phyloP scores from a whole-genome alignment of 257 asterid genomes.

The Solanum ahanhuiri region DNA sequence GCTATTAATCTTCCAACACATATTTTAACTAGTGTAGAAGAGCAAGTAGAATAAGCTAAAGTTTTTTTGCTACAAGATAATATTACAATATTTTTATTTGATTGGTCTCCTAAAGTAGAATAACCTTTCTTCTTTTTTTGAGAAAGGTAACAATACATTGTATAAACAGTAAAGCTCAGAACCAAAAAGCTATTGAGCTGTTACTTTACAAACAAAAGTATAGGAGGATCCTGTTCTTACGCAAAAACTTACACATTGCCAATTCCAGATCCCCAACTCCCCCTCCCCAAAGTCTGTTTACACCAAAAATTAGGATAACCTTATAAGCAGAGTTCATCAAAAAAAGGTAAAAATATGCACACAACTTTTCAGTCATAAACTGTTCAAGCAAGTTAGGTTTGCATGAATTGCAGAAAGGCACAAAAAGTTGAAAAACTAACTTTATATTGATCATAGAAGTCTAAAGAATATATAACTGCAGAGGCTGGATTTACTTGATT shows the following conservation, averaged over 20 bases:
- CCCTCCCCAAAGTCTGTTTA: background rate
- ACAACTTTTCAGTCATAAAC: background rate
- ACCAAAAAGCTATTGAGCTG: background rate
- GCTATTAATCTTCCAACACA: background rate
- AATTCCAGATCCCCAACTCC: background rate
- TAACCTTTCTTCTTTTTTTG: background rate
- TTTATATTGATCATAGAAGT: background rate
- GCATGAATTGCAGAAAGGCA: background rate
- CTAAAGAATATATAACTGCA: background rate
- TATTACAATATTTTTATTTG: background rate
- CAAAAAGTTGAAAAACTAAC: background rate
- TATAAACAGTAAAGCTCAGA: background rate
- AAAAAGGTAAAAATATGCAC: background rate
- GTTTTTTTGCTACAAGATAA: background rate
- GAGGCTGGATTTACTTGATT: background rate
- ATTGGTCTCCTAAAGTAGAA: background rate
- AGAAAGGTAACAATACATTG: background rate
- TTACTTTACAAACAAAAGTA: background rate
- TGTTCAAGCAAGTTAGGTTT: background rate
- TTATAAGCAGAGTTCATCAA: background rate
- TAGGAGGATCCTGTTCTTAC: background rate
- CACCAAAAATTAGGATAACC: background rate
- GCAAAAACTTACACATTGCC: background rate
- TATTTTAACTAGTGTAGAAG: background rate
- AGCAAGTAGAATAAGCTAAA: background rate